These are phyloP conservation scores for Chrysopogon serrulatus DNA, from an alignment of 176 grass and related monocot genomes.

Conservation along the genomic window DNA sequence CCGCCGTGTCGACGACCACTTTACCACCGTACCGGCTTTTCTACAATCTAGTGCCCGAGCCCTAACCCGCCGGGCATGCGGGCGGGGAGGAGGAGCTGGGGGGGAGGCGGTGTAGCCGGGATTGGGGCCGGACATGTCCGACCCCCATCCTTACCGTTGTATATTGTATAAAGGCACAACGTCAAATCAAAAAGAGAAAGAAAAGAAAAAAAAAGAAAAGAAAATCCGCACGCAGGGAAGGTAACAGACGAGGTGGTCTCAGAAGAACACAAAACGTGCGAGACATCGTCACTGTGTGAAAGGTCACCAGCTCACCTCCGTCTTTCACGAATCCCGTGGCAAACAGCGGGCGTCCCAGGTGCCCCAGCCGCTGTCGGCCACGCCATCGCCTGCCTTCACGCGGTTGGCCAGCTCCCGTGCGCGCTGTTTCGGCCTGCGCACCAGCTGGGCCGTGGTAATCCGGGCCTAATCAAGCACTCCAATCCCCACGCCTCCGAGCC, in stretches of 20 bases:
- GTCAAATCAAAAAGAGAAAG: no score
- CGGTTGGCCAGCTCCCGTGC: not conserved
- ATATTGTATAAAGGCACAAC: no score
- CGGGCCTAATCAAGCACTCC: constrained; percentile 42
- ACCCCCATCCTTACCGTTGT: no score
- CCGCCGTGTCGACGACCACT: no score
- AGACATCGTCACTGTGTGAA: constrained; percentile 27
- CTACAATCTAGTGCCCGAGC: no score
- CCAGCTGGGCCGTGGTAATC: not conserved
- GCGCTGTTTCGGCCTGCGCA: not conserved
- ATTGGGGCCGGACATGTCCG: no score
- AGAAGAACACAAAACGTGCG: not conserved
- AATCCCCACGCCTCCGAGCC: constrained; percentile 47
- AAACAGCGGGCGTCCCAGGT: not conserved
- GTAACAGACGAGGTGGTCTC: not conserved
- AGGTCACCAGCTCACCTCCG: constrained; percentile 20
- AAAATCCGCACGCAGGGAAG: not conserved
- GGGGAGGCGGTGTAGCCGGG: no score
- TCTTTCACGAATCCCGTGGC: constrained; percentile 27
- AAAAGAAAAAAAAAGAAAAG: not conserved
- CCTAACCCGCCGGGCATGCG: no score
- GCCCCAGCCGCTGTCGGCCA: not conserved
- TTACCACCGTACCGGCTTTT: no score
- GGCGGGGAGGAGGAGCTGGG: no score
- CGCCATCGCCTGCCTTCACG: not conserved